Evolutionary conservation across 2,329 filamentous ascomycete species (phyloP).

Genomic region (Colletotrichum tamarilloi): DNA sequence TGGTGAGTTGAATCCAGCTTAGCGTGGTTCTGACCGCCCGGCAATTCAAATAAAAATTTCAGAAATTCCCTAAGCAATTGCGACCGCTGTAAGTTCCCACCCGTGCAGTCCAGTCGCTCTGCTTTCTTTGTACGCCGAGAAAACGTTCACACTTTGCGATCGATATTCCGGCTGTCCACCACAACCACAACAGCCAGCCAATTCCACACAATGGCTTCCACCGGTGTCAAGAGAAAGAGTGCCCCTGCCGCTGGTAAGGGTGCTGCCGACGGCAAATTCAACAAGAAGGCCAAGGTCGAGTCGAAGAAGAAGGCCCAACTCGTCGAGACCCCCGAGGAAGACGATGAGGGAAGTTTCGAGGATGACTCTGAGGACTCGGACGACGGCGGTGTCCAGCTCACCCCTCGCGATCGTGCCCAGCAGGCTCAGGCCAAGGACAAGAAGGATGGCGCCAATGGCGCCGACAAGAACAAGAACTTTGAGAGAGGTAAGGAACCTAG

Average conservation of each 20-base stretch:
- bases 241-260: conserved; percentile 54
- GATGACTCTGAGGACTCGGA: conserved; percentile 61
- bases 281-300: conserved; percentile 63
- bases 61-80: conserved; percentile 25
- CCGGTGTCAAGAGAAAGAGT: conserved; percentile 66
- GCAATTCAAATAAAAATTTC: conserved; percentile 45
- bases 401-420: conserved; percentile 43
- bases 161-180: conserved; percentile 7
- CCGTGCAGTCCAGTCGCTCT: neutral
- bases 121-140: conserved; percentile 8
- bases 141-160: conserved; percentile 18
- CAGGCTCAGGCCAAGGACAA: conserved; percentile 41
- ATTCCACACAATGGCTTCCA: conserved; percentile 57
- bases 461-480: conserved; percentile 50
- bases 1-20: conserved; percentile 24
- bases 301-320: conserved; percentile 48
- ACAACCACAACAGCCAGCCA: conserved; percentile 10
- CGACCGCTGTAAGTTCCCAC: conserved; percentile 19
- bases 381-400: conserved; percentile 63
- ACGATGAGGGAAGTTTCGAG: conserved; percentile 40
- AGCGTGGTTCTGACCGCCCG: conserved; percentile 47
- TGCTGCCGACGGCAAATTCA: conserved; percentile 49
- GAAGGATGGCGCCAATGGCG: conserved; percentile 44
- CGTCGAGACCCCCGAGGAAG: conserved; percentile 41
- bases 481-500: conserved; percentile 53